A percentile compares a stretch with the other conserved stretches of the same genome.
Conservation (phyloP, 148 eudicot genomes). For the Rhododendron vialii region DNA sequence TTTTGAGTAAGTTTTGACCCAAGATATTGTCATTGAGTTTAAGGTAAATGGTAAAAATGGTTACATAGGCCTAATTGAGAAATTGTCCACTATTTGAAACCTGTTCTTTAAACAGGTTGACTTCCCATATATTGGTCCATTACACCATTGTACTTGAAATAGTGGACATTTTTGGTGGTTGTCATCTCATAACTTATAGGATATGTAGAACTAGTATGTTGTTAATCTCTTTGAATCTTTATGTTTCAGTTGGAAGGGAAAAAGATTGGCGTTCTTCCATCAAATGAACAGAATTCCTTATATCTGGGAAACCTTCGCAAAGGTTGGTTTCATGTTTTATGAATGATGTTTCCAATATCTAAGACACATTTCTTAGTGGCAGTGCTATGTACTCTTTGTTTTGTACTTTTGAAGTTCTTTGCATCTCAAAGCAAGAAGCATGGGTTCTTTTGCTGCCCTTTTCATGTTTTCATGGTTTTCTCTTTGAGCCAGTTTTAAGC, state of each 20-base stretch:
- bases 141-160: neutral
- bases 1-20: neutral
- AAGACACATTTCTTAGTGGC: neutral
- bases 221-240: constrained; percentile 11
- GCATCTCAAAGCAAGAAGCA: neutral
- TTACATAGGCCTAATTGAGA: neutral
- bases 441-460: neutral
- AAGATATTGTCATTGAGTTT: neutral
- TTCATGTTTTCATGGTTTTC: neutral
- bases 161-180: neutral
- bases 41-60: neutral
- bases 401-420: neutral
- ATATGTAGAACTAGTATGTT: neutral
- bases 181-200: neutral
- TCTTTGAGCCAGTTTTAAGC: neutral
- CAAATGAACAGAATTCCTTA: constrained; percentile 54
- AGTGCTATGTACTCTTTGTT: neutral
- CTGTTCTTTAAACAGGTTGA: neutral
- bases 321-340: constrained; percentile 36
- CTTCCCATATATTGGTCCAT: neutral
- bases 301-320: constrained; percentile 68
- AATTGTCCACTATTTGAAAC: neutral
- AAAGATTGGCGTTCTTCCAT: constrained; percentile 66
- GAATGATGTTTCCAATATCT: neutral
- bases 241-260: constrained; percentile 70